A percentile compares a stretch with the other conserved stretches of the same genome.
Conservation (phyloP, 2,329 filamentous ascomycete species). For the Kalmusia sp. region DNA sequence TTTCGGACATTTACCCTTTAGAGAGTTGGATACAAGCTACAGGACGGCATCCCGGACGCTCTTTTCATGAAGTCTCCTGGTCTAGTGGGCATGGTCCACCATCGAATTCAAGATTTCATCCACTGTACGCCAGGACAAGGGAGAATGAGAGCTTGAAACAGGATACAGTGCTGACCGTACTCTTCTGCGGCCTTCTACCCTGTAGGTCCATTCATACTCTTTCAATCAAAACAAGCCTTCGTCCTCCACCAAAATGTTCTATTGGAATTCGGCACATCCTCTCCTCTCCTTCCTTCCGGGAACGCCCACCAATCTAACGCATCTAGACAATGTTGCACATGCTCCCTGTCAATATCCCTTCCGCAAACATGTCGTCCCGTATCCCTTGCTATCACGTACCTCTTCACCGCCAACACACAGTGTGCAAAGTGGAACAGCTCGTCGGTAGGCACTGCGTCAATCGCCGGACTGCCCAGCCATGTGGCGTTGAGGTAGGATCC, state of each 20-base stretch:
- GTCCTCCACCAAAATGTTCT: conserved; percentile 13
- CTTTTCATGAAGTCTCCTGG: no score
- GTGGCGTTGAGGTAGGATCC: conserved; percentile 13
- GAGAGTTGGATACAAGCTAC: no score
- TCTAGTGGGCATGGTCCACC: no score
- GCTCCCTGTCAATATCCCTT: conserved; percentile 17
- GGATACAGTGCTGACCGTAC: no score
- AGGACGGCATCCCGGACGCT: no score
- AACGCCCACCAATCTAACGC: conserved; percentile 21
- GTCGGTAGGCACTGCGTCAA: conserved; percentile 11
- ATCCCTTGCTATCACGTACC: conserved; percentile 15
- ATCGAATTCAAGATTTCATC: no score
- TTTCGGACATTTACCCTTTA: no score
- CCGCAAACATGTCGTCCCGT: conserved; percentile 18
- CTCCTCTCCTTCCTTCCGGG: conserved; percentile 11
- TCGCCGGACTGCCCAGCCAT: conserved; percentile 12
- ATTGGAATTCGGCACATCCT: conserved; percentile 1
- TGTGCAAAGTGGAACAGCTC: conserved; percentile 20
- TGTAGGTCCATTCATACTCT: no score
- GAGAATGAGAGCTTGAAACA: no score
- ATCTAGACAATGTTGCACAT: conserved; percentile 19
- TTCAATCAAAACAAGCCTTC: conserved; percentile 16
- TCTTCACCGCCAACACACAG: conserved; percentile 17
- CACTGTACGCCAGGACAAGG: no score
- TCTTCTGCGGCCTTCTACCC: no score